Evolutionary conservation across 2,329 filamentous ascomycete genomes (phyloP), one percentile per base, ranked within the genome.

Genomic region (Trichoderma simmonsii): DNA sequence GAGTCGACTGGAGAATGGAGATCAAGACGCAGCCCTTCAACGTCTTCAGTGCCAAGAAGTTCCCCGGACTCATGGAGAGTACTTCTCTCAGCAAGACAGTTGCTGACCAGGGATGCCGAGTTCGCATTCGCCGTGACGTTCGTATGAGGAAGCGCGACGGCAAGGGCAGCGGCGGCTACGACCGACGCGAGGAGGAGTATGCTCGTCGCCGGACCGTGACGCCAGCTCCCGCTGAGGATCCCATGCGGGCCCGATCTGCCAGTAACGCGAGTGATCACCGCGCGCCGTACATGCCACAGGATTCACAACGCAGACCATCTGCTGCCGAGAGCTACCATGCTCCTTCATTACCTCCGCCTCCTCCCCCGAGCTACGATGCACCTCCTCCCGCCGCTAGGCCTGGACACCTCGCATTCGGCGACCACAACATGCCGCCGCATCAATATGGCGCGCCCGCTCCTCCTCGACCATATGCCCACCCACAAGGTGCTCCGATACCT

Each of bases 11-110:
- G 84, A 89, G 95, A 69, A 89, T 98, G 83, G 94, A 97, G 81
- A 92, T 98, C 77, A 94, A 95, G 85, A 97, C 96, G 0, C 84
- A 87, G 14, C 90, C 93, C 0, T 98, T 99, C 81, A 91, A 89
- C 63, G 96, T 98, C 56, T 98, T 88, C 85, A 98, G 95, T 77
- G 96, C 96, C 66, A 99, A 98, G 90, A 98, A 98, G 85, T 99
- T 99, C 84, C 96, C 96, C 18, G 96, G 95, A 21, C 85, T 98
- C 72, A 92, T 93, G 59, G 93, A 96, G 81, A 98, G 94, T 83
- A 99, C 96, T 0, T 85, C 88, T 14, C 86, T 98, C 64, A 98
- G 95, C 82, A 92, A 95, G 74, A 92, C 93, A 43, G 94, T 99
- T 57, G 95, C 95, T 21, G 95, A 99, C 81, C 96, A 99, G 82